A percentile compares a stretch with the other conserved stretches of the same genome.
Evolutionary conservation across 169 alveolate species (phyloP).

Genomic region (Plasmodium gaboni): DNA sequence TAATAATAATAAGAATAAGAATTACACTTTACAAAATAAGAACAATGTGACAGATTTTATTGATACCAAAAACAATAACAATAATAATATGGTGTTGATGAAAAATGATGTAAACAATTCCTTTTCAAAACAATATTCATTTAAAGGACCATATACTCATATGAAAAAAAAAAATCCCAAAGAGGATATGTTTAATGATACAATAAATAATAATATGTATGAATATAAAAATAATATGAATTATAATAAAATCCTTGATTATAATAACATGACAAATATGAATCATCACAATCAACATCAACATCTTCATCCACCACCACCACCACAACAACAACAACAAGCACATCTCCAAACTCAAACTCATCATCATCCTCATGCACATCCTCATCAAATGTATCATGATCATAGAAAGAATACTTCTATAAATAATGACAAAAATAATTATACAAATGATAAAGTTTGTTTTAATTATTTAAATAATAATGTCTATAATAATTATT

Average conservation of each 20-base stretch:
- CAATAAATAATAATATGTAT: constrained; percentile 4
- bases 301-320: too few species aligned
- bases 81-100: constrained; percentile 6
- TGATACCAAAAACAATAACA: constrained; percentile 23
- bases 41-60: constrained; percentile 8
- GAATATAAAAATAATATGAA: background rate
- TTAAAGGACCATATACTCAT: constrained; percentile 38
- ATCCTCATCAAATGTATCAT: background rate
- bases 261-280: background rate
- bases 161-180: constrained; percentile 30
- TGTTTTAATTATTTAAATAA: constrained; percentile 25
- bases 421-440: constrained; percentile 8
- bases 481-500: constrained; percentile 17
- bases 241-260: constrained; percentile 17
- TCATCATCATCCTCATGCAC: background rate
- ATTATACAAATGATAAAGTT: constrained; percentile 33
- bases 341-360: background rate
- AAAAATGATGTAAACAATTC: background rate
- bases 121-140: constrained; percentile 10
- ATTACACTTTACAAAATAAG: background rate
- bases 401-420: constrained; percentile 7
- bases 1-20: constrained; percentile 1
- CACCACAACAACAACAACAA: background rate
- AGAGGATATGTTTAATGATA: constrained; percentile 23
- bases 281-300: background rate